Evolutionary conservation across 1,139 yeast species (phyloP).

Genomic region (Yamadazyma kanchanaburiensis): DNA sequence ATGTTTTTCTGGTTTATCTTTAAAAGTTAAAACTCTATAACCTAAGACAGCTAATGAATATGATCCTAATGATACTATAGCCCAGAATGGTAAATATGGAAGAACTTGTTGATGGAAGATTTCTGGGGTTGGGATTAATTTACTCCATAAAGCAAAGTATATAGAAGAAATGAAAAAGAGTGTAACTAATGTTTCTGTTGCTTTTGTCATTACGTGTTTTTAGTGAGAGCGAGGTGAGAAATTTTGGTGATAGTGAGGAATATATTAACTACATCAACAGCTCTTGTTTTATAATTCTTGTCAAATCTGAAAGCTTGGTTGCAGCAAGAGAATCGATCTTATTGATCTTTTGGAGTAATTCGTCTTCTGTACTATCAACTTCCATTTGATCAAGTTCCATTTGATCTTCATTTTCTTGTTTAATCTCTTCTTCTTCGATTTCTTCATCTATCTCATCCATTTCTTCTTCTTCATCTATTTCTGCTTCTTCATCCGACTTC

Average conservation of each 20-base stretch:
- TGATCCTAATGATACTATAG: slow-evolving; percentile 64
- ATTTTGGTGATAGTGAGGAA: too few relatives aligned
- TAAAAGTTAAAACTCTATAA: slow-evolving; percentile 67
- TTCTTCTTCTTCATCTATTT: slow-evolving; percentile 20
- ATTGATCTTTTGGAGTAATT: slow-evolving; percentile 27
- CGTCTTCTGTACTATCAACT: slow-evolving; percentile 9
- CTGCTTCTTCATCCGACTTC: slow-evolving; percentile 25
- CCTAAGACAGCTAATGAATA: slow-evolving; percentile 73
- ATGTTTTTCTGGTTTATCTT: slow-evolving; percentile 71
- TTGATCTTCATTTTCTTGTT: slow-evolving; percentile 20
- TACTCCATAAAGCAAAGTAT: slow-evolving; percentile 52
- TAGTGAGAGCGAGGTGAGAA: too few relatives aligned
- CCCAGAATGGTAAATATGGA: slow-evolving; percentile 73
- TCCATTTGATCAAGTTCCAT: slow-evolving; percentile 17
- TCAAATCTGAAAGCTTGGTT: slow-evolving; percentile 32
- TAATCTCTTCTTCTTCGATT: slow-evolving; percentile 15
- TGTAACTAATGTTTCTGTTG: slow-evolving; percentile 56
- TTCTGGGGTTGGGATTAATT: slow-evolving; percentile 55
- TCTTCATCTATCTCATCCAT: slow-evolving; percentile 22
- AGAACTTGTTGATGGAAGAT: slow-evolving; percentile 51
- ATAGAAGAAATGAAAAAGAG: slow-evolving; percentile 47
- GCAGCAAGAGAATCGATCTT: slow-evolving; percentile 36
- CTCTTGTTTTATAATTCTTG: slow-evolving; percentile 50
- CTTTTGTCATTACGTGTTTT: slow-evolving; percentile 55
- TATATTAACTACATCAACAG: slow-evolving; percentile 11